Percentiles rank a stretch among this genome's conserved stretches.
These are phyloP conservation scores for Omphalea diandra DNA, from an alignment of 441 rosid genomes.

Conservation along the genomic window DNA sequence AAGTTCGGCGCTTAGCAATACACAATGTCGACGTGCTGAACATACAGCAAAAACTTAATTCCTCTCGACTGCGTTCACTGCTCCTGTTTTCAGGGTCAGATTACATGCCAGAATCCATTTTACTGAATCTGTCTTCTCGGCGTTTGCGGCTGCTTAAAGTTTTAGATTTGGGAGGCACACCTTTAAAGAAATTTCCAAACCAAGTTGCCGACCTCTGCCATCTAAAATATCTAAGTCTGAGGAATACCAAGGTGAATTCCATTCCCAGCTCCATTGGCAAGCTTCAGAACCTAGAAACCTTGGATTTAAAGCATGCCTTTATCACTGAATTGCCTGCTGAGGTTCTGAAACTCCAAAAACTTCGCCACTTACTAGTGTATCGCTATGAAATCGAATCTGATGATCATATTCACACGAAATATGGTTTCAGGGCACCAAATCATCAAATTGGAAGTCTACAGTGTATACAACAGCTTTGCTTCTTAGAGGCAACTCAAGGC, in stretches of 20 bases:
- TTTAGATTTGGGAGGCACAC: conserved; percentile 29
- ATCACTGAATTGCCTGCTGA: conserved; percentile 28
- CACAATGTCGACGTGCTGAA: conserved; percentile 28
- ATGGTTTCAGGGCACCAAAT: conserved; percentile 34
- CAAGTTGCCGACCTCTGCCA: conserved; percentile 14
- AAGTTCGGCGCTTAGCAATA: conserved; percentile 37
- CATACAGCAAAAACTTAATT: conserved; percentile 14
- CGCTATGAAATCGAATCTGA: conserved; percentile 24
- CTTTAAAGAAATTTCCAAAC: conserved; percentile 23
- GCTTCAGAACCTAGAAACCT: conserved; percentile 28
- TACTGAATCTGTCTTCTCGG: conserved; percentile 2
- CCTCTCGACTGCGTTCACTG: conserved; percentile 39
- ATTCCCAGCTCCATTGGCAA: conserved; percentile 30
- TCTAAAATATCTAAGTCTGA: conserved; percentile 26
- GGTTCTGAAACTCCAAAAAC: conserved; percentile 27
- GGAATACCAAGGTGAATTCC: conserved; percentile 22
- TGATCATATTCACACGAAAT: conserved; percentile 29
- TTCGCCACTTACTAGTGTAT: conserved; percentile 44
- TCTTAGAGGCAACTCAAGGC: conserved; percentile 32
- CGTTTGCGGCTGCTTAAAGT: conserved; percentile 24
- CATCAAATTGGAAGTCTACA: conserved; percentile 32
- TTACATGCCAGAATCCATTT: too few species aligned
- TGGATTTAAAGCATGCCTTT: conserved; percentile 30
- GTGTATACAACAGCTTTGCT: conserved; percentile 41
- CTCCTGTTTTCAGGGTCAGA: conserved; percentile 35